Conservation (phyloP, 139 green algal genomes). For the Yamagishiella unicocca region DNA sequence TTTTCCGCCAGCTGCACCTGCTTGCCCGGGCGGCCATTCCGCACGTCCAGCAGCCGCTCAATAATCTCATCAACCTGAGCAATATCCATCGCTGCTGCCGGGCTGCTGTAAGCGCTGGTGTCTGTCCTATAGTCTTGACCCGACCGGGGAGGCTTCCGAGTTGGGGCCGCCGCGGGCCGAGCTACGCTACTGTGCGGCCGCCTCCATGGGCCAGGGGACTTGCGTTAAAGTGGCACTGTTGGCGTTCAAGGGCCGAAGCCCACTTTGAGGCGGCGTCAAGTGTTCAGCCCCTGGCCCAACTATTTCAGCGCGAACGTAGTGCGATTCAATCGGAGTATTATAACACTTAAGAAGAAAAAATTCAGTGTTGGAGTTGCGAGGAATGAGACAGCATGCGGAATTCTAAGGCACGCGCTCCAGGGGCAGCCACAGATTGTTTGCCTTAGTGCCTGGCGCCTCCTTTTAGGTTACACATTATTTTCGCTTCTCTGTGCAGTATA, state of each 20-base stretch:
- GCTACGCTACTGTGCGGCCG: slow-evolving; percentile 11
- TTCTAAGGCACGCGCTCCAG: too few species aligned
- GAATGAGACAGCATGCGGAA: too few species aligned
- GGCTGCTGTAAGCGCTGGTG: neutral
- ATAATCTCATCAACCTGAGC: slow-evolving; percentile 95
- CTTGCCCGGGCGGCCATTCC: slow-evolving; percentile 92
- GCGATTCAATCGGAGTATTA: too few species aligned
- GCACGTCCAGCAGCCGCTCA: slow-evolving; percentile 91
- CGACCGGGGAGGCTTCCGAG: neutral
- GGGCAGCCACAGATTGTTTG: too few species aligned
- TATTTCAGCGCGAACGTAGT: too few species aligned
- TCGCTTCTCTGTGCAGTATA: too few species aligned
- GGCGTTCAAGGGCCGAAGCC: slow-evolving; percentile 34
- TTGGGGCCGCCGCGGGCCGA: slow-evolving; percentile 10
- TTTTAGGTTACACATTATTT: too few species aligned
- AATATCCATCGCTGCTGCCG: slow-evolving; percentile 52
- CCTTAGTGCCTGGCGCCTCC: too few species aligned
- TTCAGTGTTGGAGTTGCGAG: too few species aligned
- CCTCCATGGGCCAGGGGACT: slow-evolving; percentile 12
- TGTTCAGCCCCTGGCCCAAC: neutral
- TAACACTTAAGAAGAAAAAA: too few species aligned
- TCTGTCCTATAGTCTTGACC: neutral
- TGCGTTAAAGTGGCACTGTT: neutral
- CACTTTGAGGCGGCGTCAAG: slow-evolving; percentile 26
- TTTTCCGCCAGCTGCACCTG: slow-evolving; percentile 94